These are phyloP conservation scores for Thecamonas trahens DNA, from an alignment of 78 protist genomes.

Conservation along the genomic window DNA sequence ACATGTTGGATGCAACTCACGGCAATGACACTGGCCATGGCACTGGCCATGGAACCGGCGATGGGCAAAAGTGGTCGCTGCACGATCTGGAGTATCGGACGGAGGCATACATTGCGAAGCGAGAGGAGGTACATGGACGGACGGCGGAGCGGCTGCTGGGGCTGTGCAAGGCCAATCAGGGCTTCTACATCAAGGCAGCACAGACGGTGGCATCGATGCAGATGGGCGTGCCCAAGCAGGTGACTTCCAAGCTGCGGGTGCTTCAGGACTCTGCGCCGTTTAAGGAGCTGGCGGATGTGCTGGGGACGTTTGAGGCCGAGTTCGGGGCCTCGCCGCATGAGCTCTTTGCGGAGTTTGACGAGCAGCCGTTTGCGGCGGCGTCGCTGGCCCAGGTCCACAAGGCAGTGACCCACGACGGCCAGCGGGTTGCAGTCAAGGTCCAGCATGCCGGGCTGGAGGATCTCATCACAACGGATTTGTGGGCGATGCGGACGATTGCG, in stretches of 20 bases:
- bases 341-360: conserved; percentile 9
- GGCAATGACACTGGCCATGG: no score
- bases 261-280: conserved; percentile 1
- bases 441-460: background rate
- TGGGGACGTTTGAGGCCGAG: background rate
- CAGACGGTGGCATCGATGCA: conserved; percentile 13
- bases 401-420: conserved; percentile 6
- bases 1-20: no score
- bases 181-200: conserved; percentile 16
- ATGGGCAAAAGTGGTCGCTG: conserved; percentile 8
- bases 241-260: background rate
- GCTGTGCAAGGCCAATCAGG: background rate
- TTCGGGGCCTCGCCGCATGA: background rate
- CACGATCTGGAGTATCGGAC: background rate
- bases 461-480: background rate
- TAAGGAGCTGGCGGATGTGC: background rate
- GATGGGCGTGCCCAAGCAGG: conserved; percentile 3
- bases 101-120: background rate
- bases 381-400: conserved; percentile 53
- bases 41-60: no score
- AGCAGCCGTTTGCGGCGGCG: conserved; percentile 32
- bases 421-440: conserved; percentile 16
- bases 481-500: background rate
- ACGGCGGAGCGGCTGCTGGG: background rate
- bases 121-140: background rate